Evolutionary conservation across 805 yeast genomes (phyloP).

Genomic region (Ogataea philodendri): DNA sequence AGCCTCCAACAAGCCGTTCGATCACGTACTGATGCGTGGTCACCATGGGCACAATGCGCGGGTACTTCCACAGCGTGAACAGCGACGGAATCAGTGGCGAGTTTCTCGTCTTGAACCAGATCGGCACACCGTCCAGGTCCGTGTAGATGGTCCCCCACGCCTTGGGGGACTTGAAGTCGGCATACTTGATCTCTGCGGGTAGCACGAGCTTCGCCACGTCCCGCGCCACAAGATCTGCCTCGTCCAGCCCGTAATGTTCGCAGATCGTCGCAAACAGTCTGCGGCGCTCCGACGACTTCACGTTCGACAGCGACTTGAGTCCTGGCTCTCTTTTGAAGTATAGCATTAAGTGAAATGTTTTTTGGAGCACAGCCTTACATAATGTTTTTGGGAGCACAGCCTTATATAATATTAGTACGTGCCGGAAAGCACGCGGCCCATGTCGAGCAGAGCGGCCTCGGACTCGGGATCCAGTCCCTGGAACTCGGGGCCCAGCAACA

Average conservation of each 20-base stretch:
- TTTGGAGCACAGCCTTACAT: conserved; percentile 14
- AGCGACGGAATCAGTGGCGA: conserved; percentile 64
- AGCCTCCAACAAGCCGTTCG: conserved; percentile 70
- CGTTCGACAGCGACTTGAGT: conserved; percentile 71
- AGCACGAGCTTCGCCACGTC: conserved; percentile 37
- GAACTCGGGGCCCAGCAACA: conserved; percentile 27
- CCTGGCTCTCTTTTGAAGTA: conserved; percentile 50
- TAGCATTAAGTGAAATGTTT: conserved; percentile 5
- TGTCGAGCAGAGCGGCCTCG: conserved; percentile 26
- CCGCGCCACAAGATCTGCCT: conserved; percentile 40
- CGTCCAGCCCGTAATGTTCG: conserved; percentile 39
- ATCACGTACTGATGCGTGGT: conserved; percentile 74
- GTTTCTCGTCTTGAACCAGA: conserved; percentile 68
- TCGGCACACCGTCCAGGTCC: conserved; percentile 61
- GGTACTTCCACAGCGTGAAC: conserved; percentile 68
- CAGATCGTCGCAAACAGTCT: conserved; percentile 46
- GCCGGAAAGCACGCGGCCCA: conserved; percentile 29
- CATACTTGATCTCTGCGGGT: conserved; percentile 58
- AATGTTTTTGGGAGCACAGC: conserved; percentile 10
- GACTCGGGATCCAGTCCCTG: conserved; percentile 22
- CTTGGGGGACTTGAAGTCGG: conserved; percentile 52
- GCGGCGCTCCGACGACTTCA: conserved; percentile 80
- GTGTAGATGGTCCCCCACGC: conserved; percentile 66
- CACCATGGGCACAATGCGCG: conserved; percentile 63
- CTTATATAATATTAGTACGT: conserved; percentile 10